These are phyloP conservation scores for Albugo laibachii DNA, from an alignment of 352 stramenopile species.

Conservation along the genomic window DNA sequence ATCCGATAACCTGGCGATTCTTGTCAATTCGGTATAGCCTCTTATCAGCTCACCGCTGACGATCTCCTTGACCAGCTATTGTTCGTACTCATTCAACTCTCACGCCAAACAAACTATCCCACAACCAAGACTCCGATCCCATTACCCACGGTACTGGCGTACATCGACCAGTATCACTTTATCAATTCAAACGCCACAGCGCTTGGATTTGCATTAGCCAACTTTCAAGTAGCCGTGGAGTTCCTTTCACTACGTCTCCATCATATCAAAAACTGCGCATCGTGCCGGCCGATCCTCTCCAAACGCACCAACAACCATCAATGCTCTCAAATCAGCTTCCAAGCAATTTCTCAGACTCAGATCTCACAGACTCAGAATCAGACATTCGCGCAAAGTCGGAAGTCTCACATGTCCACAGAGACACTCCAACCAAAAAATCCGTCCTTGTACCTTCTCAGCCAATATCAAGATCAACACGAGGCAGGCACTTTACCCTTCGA, in stretches of 20 bases:
- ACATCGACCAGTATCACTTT: conserved; percentile 63
- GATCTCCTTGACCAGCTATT: conserved; percentile 66
- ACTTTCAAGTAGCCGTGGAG: conserved; percentile 59
- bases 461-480: not conserved
- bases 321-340: not conserved
- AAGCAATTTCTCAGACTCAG: not conserved
- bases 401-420: no score
- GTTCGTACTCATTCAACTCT: conserved; percentile 31
- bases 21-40: conserved; percentile 8
- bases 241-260: conserved; percentile 39
- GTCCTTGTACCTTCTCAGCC: not conserved
- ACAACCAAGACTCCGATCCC: not conserved
- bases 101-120: not conserved
- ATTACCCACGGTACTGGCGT: conserved; percentile 33
- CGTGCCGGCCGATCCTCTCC: not conserved
- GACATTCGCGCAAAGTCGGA: no score
- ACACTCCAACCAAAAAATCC: no score
- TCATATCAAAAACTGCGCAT: not conserved
- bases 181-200: conserved; percentile 69
- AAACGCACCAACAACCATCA: not conserved
- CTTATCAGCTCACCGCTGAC: conserved; percentile 46
- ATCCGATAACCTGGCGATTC: no score
- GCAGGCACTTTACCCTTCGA: not conserved
- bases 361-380: no score
- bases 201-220: conserved; percentile 57